Percentiles rank a stretch among this genome's conserved stretches.
Conservation (phyloP, 2,329 filamentous ascomycete genomes). For the Ophiocordyceps sinensis region DNA sequence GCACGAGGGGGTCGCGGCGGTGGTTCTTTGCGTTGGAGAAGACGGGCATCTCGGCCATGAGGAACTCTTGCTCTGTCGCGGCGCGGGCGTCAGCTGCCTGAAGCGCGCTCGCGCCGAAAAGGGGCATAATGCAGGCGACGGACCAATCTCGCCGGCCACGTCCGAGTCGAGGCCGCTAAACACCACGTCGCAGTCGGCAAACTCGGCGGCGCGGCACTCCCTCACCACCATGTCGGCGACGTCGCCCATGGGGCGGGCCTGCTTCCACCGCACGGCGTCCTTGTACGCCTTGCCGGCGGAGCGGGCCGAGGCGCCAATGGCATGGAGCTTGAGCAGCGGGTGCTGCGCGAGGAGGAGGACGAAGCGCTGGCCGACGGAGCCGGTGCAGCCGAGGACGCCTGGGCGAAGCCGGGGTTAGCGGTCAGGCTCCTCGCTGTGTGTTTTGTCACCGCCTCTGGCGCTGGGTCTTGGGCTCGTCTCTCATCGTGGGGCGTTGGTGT, state of each 20-base stretch:
- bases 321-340: constrained; percentile 73
- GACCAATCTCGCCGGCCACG: constrained; percentile 83
- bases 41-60: constrained; percentile 74
- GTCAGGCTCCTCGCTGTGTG: no score
- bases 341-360: constrained; percentile 83
- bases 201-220: constrained; percentile 70
- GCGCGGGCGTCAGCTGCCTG: no score
- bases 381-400: constrained; percentile 80
- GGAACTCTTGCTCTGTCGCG: constrained; percentile 67
- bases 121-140: constrained; percentile 12
- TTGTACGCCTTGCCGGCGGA: constrained; percentile 90
- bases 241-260: constrained; percentile 66
- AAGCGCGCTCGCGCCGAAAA: not conserved
- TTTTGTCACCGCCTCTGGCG: no score
- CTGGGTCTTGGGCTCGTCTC: not conserved
- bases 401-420: not conserved
- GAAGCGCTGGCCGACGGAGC: constrained; percentile 90
- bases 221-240: constrained; percentile 73
- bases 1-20: constrained; percentile 77
- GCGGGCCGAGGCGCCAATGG: constrained; percentile 75
- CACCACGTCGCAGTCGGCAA: constrained; percentile 80
- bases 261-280: constrained; percentile 93
- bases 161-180: constrained; percentile 89
- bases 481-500: not conserved
- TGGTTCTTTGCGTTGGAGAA: constrained; percentile 99